Evolutionary conservation across 2,329 filamentous ascomycete species (phyloP), one percentile per base, ranked within the genome.

Genomic region (Didymella sp.): DNA sequence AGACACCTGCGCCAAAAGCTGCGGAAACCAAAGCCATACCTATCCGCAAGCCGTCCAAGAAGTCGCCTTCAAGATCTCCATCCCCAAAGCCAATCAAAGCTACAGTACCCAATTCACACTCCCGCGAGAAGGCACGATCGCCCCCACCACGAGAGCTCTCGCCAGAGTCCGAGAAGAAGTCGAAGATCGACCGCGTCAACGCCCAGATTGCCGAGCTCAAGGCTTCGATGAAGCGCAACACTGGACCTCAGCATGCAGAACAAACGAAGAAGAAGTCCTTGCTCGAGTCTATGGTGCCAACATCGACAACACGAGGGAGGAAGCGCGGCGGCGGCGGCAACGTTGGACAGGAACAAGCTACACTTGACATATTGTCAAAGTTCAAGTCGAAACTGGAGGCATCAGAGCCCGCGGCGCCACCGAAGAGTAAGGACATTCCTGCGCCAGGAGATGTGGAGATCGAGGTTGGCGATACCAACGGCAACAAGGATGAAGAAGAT

Each of bases 151-250:
- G 73, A n/a, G 74, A 78, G 51, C 74, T 79, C 2, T 79, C 80
- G 2, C 71, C 73, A 6, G 71, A 76, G 40, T 67, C 68, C 33
- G 75, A 67, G 62, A 77, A 66, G 73, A 59, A 73, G 28, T 64
- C 77, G n/a, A 73, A 78, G 22, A 77, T 93, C 9, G 87, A 92
- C 60, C 81, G 81, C 63, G 90, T 89, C 3, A 93, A 93, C 63
- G 89, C 90, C 33, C 89, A 95, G 68, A 92, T 94, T 51, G 89
- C 89, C 4, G 88, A 88, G 1, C 79, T 95, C 4, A 94, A 93
- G 74, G 89, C 89, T 8, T 92, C 89, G 0, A 91, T 95, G 88
- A 89, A 87, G 71, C 84, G 90, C 30, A 89, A 82, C 21, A 69
- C 69, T 13, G 50, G 68, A n/a, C 55, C 61, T 15, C 62, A 73